phyloP scores from a whole-genome alignment of 768 basidiomycete species.

The Lactifluus volemus region DNA sequence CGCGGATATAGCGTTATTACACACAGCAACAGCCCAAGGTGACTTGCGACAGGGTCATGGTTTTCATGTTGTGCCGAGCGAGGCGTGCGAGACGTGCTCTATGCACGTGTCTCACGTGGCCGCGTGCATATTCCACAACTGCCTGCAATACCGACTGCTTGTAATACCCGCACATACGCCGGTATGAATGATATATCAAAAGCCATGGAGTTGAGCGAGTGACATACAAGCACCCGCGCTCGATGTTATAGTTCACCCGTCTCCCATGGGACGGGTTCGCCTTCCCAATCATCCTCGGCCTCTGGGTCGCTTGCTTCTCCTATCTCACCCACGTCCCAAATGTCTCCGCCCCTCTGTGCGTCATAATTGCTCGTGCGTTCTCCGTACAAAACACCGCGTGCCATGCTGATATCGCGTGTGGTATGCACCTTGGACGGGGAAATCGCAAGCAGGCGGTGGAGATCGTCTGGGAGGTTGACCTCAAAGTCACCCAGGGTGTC shows the following conservation, averaged over 20 bases:
- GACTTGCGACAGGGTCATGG: constrained; percentile 6
- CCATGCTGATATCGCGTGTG: constrained; percentile 31
- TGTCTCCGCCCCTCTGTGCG: constrained; percentile 54
- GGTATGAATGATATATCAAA: constrained; percentile 8
- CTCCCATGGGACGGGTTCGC: constrained; percentile 78
- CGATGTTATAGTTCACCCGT: constrained; percentile 54
- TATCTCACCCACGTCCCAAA: constrained; percentile 70
- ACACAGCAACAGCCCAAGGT: background rate
- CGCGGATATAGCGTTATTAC: background rate
- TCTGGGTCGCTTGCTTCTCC: constrained; percentile 28
- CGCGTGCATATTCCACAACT: constrained; percentile 12
- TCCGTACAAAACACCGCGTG: constrained; percentile 54
- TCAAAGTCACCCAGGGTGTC: constrained; percentile 36
- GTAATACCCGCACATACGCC: constrained; percentile 3
- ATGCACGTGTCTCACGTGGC: constrained; percentile 20
- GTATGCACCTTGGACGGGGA: constrained; percentile 33
- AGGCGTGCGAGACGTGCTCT: background rate
- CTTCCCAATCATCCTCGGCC: constrained; percentile 51
- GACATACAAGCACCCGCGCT: constrained; percentile 23
- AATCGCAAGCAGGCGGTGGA: constrained; percentile 57
- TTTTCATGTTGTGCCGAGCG: background rate
- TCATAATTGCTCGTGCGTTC: constrained; percentile 48
- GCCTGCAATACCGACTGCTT: too few species aligned
- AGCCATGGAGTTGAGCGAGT: constrained; percentile 19
- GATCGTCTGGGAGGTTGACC: constrained; percentile 55